phyloP scores from a whole-genome alignment of 768 basidiomycete species.

The Asterophora parasitica region DNA sequence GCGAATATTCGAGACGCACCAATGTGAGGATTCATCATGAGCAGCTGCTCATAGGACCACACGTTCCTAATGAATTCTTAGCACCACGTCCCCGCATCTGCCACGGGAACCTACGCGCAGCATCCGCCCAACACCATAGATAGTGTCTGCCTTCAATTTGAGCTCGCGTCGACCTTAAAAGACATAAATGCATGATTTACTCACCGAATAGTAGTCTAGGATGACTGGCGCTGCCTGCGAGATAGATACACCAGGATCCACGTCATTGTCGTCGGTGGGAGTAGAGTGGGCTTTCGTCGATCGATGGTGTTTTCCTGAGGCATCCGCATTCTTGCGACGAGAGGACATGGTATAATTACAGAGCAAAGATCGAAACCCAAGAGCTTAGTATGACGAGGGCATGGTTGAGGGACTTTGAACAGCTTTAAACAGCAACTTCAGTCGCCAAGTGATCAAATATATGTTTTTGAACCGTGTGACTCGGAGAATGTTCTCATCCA shows the following conservation, averaged over 20 bases:
- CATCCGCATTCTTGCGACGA: slow-evolving; percentile 2
- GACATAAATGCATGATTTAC: slow-evolving; percentile 1
- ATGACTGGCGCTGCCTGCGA: slow-evolving; percentile 31
- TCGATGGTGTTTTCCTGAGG: neutral
- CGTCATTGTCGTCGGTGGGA: neutral
- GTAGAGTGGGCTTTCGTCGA: neutral
- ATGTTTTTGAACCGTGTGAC: too few relatives aligned
- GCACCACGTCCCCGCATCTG: neutral
- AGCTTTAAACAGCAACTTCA: too few relatives aligned
- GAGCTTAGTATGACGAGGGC: slow-evolving; percentile 1
- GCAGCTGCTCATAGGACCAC: slow-evolving; percentile 69
- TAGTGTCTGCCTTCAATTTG: slow-evolving; percentile 32
- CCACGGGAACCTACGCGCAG: slow-evolving; percentile 56
- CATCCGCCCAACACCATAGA: slow-evolving; percentile 77
- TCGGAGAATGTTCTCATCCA: too few relatives aligned
- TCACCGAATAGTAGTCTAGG: slow-evolving; percentile 33
- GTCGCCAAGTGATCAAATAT: too few relatives aligned
- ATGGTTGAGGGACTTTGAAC: neutral
- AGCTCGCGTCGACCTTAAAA: slow-evolving; percentile 5
- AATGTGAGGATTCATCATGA: slow-evolving; percentile 62
- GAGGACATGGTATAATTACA: slow-evolving; percentile 8
- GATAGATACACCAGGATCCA: slow-evolving; percentile 25
- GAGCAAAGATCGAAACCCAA: neutral
- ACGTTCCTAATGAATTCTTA: slow-evolving; percentile 50
- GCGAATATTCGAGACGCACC: slow-evolving; percentile 36